Conservation (phyloP, 75 land plant species). For the Azolla pinnata region DNA sequence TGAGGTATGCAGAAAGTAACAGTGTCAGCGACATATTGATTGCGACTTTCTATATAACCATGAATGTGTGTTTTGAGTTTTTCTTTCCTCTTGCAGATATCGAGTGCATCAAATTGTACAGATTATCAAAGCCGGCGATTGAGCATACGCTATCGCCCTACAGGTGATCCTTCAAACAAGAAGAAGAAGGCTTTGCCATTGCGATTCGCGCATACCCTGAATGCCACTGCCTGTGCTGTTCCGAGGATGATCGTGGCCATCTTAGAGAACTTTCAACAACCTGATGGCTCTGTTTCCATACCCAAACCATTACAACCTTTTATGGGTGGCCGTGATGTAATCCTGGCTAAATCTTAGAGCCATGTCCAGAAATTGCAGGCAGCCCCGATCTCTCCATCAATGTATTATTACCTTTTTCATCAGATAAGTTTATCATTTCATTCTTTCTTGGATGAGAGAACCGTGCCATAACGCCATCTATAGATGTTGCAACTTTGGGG, state of each 20-base stretch:
- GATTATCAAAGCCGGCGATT: conserved; percentile 94
- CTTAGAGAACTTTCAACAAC: conserved; percentile 87
- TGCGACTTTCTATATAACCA: too few relatives aligned
- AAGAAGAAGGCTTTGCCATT: conserved; percentile 45
- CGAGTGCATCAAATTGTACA: conserved; percentile 96
- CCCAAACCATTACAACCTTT: conserved; percentile 74
- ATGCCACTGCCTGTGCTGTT: conserved; percentile 96
- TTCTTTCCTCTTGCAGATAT: conserved; percentile 41
- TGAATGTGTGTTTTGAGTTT: conserved; percentile 2
- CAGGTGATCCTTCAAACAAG: conserved; percentile 11
- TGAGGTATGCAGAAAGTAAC: conserved; percentile 55
- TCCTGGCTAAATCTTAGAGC: conserved; percentile 33
- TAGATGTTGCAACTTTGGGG: too few relatives aligned
- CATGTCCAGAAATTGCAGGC: too few relatives aligned
- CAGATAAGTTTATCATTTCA: too few relatives aligned
- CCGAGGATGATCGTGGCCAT: conserved; percentile 89
- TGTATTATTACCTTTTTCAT: too few relatives aligned
- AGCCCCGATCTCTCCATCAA: too few relatives aligned
- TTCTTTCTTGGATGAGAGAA: too few relatives aligned
- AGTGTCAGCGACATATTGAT: too few relatives aligned
- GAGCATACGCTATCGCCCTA: conserved; percentile 78
- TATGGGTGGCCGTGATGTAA: conserved; percentile 62
- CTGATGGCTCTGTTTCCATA: conserved; percentile 76
- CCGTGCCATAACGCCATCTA: too few relatives aligned
- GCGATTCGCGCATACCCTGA: conserved; percentile 80